Base-by-base conservation (phyloP, 2,329 filamentous ascomycete species). In the Emmonsiellopsis sp. region DNA sequence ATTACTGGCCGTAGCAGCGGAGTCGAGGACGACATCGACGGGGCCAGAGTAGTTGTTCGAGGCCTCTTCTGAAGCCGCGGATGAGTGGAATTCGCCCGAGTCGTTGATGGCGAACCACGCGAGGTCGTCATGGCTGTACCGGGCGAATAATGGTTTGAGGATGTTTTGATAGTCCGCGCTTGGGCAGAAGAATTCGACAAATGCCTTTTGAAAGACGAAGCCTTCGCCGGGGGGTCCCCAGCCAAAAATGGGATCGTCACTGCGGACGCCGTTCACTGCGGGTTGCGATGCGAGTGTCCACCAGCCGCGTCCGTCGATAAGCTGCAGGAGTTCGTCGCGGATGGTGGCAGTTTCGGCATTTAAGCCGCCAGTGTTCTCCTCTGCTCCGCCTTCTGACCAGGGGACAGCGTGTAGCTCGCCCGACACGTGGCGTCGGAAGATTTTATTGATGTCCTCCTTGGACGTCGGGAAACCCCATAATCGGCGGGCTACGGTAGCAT, bases 121-220 rank as follows among this genome's bases (percentile, higher is more conserved):
- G 38, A 96, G 80, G 50, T 82, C 78, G 42, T 85, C 82, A 48
- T 82, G 77, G 52, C 82, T 81, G 37, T 80, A 71, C 9, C 72
- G 73, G 51, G 71, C 66, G 44, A 97, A 80, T 55, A 82, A 80
- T 3, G 78, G 76, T 58, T 81, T 79, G 34, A 98, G 77, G 1
- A 68, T 64, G 4, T 60, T 67, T 13, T 73, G 70, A 84, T 90
- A 97, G 67, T 92, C 87, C 0, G 79, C 70, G 0, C 77, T 73
- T 0, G 91, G 84, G 54, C 95, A 74, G 77, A 98, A 98, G 73
- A 97, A 89, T 69, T 98, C 93, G 50, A 98, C 90, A 70, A 98
- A 98, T 0, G 92, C 87, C 72, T 97, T 98, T 66, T 98, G 93
- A 76, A 96, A 98, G 47, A 97, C 90, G 68, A 95, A 97, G 15